Conservation (phyloP, 2,329 filamentous ascomycete species). For the Hypoxylon sp. region DNA sequence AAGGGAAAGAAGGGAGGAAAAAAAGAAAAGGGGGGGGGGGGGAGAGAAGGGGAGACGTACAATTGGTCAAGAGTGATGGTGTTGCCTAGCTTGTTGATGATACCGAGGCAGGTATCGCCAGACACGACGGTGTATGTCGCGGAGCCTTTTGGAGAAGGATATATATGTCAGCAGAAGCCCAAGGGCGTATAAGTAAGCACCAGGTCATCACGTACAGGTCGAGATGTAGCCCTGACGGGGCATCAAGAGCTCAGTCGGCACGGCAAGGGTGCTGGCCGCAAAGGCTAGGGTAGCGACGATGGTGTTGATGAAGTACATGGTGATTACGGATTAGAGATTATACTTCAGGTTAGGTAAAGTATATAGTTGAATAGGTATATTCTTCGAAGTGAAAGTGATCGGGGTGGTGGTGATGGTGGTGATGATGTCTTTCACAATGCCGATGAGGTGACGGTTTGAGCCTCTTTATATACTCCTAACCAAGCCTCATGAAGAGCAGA, state of each 20-base stretch:
- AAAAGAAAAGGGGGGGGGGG: background rate
- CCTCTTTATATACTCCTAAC: slow-evolving; percentile 26
- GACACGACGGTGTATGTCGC: slow-evolving; percentile 43
- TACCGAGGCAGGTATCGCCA: slow-evolving; percentile 46
- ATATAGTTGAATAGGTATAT: slow-evolving; percentile 14
- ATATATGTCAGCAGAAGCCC: slow-evolving; percentile 8
- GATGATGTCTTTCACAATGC: slow-evolving; percentile 28
- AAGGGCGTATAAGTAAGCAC: no score
- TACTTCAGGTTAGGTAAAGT: background rate
- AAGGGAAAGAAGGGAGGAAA: background rate
- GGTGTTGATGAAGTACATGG: slow-evolving; percentile 46
- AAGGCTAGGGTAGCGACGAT: slow-evolving; percentile 38
- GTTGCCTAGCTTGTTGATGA: slow-evolving; percentile 54
- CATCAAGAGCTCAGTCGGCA: slow-evolving; percentile 37
- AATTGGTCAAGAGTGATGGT: slow-evolving; percentile 45
- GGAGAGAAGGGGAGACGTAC: slow-evolving; percentile 37
- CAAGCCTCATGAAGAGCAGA: slow-evolving; percentile 21
- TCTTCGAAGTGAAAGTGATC: slow-evolving; percentile 12
- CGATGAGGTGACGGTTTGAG: slow-evolving; percentile 32
- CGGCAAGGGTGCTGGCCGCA: slow-evolving; percentile 40
- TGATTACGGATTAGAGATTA: slow-evolving; percentile 37
- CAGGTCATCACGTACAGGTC: slow-evolving; percentile 39
- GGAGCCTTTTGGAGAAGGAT: slow-evolving; percentile 34
- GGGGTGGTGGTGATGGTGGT: slow-evolving; percentile 18
- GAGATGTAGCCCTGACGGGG: slow-evolving; percentile 47